Conservation (phyloP, 805 yeast genomes). For the Isabelozyma gotoi region DNA sequence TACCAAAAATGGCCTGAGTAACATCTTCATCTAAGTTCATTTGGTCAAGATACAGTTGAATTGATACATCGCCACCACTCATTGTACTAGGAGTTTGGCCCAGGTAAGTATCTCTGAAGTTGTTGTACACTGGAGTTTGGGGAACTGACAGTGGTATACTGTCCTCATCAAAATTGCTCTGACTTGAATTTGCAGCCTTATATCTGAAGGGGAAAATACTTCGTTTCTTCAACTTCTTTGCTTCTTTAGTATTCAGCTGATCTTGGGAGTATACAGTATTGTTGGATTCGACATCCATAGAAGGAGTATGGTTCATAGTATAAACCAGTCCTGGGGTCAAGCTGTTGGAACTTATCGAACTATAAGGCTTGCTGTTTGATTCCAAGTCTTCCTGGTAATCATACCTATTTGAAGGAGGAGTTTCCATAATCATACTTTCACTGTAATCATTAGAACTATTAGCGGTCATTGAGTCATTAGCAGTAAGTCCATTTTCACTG, state of each 20-base stretch:
- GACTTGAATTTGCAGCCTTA: constrained; percentile 6
- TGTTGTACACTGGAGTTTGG: neutral
- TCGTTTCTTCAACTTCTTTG: constrained; percentile 51
- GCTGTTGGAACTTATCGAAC: neutral
- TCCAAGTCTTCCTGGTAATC: constrained; percentile 15
- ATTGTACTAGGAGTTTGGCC: neutral
- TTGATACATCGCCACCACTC: constrained; percentile 10
- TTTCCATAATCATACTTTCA: neutral
- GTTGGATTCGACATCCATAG: neutral
- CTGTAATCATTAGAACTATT: constrained; percentile 1
- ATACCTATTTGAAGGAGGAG: constrained; percentile 7
- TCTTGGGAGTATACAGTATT: neutral
- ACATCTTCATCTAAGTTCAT: constrained; percentile 33
- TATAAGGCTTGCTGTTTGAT: constrained; percentile 1
- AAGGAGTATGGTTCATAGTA: too few relatives aligned
- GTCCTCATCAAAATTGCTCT: neutral
- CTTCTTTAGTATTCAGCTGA: constrained; percentile 27
- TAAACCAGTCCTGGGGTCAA: neutral
- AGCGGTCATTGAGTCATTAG: constrained; percentile 3
- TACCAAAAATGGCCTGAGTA: constrained; percentile 58
- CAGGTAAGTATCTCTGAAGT: neutral
- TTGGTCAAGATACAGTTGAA: constrained; percentile 32
- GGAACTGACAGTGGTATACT: too few relatives aligned
- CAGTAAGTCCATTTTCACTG: constrained; percentile 14
- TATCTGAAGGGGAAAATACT: constrained; percentile 59